These are phyloP conservation scores for Saccharomyces hybrid DNA, from an alignment of 1,139 yeast species.

Conservation along the genomic window DNA sequence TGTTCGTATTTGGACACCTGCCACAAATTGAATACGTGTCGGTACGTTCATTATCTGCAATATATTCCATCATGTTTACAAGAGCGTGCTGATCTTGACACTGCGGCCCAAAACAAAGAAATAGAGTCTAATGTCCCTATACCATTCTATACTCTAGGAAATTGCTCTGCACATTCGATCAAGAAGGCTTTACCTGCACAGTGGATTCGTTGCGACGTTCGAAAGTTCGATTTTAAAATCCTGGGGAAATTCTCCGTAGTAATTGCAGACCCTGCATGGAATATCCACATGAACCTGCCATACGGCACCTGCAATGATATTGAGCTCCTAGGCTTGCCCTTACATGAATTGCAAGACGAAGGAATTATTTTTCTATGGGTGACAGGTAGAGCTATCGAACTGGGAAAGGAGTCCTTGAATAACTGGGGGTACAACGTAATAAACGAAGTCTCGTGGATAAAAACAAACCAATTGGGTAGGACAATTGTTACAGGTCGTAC, in stretches of 20 bases:
- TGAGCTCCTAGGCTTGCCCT: slow-evolving; percentile 59
- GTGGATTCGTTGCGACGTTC: slow-evolving; percentile 81
- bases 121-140: slow-evolving; percentile 10
- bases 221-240: slow-evolving; percentile 56
- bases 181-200: slow-evolving; percentile 50
- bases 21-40: slow-evolving; percentile 72
- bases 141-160: slow-evolving; percentile 51
- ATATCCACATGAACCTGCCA: slow-evolving; percentile 74
- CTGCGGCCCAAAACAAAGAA: slow-evolving; percentile 23
- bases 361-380: slow-evolving; percentile 87
- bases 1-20: slow-evolving; percentile 93
- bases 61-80: slow-evolving; percentile 39
- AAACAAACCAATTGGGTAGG: slow-evolving; percentile 76
- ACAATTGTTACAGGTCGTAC: slow-evolving; percentile 94
- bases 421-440: slow-evolving; percentile 77
- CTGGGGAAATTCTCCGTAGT: slow-evolving; percentile 84
- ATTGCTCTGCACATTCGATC: slow-evolving; percentile 36
- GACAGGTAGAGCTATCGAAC: slow-evolving; percentile 85
- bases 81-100: slow-evolving; percentile 28
- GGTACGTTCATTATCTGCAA: slow-evolving; percentile 74
- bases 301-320: slow-evolving; percentile 71
- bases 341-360: slow-evolving; percentile 67
- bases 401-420: slow-evolving; percentile 67
- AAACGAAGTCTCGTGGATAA: slow-evolving; percentile 86
- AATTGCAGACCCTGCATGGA: slow-evolving; percentile 90